These are phyloP conservation scores for Malus asiatica DNA, from an alignment of 306 rosid genomes.

Conservation along the genomic window DNA sequence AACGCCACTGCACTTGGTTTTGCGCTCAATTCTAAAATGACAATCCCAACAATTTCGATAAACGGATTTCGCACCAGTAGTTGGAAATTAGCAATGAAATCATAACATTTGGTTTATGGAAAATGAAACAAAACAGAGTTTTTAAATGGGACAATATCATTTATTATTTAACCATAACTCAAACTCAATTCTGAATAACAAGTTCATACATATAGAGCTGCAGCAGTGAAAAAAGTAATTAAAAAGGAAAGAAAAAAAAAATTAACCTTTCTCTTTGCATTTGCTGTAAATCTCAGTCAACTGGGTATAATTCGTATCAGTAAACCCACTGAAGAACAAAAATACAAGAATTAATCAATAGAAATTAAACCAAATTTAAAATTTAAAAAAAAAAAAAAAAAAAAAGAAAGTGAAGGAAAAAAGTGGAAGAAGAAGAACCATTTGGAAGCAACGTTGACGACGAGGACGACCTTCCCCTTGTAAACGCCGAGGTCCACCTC, in stretches of 20 bases:
- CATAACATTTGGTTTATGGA: neutral
- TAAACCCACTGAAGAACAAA: constrained; percentile 43
- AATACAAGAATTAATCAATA: neutral
- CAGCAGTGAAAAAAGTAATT: neutral
- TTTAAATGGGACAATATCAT: too few relatives aligned
- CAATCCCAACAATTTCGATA: neutral
- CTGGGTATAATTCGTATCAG: constrained; percentile 74
- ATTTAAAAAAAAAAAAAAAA: neutral
- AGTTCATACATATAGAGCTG: neutral
- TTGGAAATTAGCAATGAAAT: neutral
- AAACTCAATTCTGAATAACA: neutral
- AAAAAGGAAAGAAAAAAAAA: neutral
- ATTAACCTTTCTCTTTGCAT: constrained; percentile 61
- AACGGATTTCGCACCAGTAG: neutral
- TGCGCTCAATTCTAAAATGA: neutral
- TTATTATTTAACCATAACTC: neutral
- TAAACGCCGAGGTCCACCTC: constrained; percentile 62
- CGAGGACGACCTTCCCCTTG: constrained; percentile 78
- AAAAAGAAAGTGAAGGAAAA: neutral
- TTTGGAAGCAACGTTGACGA: constrained; percentile 92
- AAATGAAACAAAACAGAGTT: too few relatives aligned
- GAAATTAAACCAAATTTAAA: neutral
- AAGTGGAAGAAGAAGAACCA: constrained; percentile 36
- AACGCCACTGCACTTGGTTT: too few relatives aligned
- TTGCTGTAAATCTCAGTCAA: constrained; percentile 61